Conservation (phyloP, 768 basidiomycete species). For the Pulveroboletus ravenelii region DNA sequence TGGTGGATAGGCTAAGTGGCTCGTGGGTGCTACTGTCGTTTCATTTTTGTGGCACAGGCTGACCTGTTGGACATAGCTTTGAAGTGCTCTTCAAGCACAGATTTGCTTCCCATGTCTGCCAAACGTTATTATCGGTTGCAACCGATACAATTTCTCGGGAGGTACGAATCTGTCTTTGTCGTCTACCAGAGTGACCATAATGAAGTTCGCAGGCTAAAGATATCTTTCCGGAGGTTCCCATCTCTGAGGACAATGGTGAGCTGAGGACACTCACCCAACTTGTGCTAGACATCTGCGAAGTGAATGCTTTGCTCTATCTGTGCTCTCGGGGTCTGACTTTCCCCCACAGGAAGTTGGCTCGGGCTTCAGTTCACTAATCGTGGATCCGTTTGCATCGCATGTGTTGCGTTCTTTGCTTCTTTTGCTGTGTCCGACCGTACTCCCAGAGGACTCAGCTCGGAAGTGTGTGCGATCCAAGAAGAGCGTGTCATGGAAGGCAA, state of each 20-base stretch:
- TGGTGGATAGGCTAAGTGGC: conserved; percentile 81
- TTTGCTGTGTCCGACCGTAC: conserved; percentile 63
- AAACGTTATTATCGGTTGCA: conserved; percentile 76
- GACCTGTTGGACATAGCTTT: conserved; percentile 40
- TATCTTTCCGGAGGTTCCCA: conserved; percentile 46
- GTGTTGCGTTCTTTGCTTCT: conserved; percentile 77
- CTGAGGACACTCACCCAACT: conserved; percentile 61
- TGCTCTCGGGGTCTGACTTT: conserved; percentile 14
- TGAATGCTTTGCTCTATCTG: conserved; percentile 27
- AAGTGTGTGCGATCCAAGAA: conserved; percentile 74
- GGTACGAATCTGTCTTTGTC: conserved; percentile 34
- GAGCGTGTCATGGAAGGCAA: conserved; percentile 76
- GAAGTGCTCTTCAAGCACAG: conserved; percentile 67
- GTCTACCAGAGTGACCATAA: background rate
- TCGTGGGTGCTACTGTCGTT: conserved; percentile 55
- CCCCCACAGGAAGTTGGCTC: conserved; percentile 63
- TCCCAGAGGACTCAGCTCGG: conserved; percentile 34
- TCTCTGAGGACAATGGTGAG: conserved; percentile 55
- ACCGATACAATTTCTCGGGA: conserved; percentile 63
- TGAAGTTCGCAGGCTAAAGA: conserved; percentile 43
- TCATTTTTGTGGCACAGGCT: conserved; percentile 4
- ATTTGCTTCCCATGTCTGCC: conserved; percentile 94
- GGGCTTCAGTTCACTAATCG: conserved; percentile 56
- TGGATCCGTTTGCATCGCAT: conserved; percentile 89
- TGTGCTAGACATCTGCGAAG: conserved; percentile 60